These are phyloP conservation scores for Iberis pinnata DNA, from an alignment of 345 rosid species.

Conservation along the genomic window DNA sequence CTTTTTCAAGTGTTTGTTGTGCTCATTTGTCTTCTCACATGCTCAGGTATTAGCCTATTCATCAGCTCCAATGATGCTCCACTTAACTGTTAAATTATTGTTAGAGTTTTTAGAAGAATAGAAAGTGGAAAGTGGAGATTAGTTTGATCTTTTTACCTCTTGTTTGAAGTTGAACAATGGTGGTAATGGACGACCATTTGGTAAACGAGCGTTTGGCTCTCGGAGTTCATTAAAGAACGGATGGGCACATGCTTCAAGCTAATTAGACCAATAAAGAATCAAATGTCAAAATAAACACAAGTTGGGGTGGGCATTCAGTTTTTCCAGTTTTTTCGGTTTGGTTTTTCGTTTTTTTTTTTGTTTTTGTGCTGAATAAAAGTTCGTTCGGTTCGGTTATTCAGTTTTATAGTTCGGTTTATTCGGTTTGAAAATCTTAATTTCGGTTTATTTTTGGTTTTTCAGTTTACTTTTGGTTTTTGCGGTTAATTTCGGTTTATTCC, in stretches of 20 bases:
- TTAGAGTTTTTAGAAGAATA: background rate
- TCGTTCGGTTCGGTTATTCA: too few relatives aligned
- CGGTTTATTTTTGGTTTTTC: too few relatives aligned
- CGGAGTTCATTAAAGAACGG: constrained; percentile 81
- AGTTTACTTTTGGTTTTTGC: too few relatives aligned
- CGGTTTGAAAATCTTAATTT: too few relatives aligned
- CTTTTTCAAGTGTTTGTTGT: constrained; percentile 4
- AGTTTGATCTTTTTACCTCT: constrained; percentile 36
- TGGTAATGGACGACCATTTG: constrained; percentile 61
- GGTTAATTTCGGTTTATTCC: too few relatives aligned
- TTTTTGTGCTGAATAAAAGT: too few relatives aligned
- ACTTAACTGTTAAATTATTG: constrained; percentile 34
- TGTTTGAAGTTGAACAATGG: constrained; percentile 65
- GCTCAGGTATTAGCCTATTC: constrained; percentile 59
- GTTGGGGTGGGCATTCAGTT: too few relatives aligned
- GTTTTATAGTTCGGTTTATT: too few relatives aligned
- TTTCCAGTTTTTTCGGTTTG: too few relatives aligned
- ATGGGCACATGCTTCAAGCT: constrained; percentile 79
- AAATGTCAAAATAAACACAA: background rate
- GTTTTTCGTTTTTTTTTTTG: too few relatives aligned
- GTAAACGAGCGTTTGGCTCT: constrained; percentile 61
- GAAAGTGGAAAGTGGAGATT: background rate
- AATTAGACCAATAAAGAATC: constrained; percentile 4
- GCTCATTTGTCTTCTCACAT: constrained; percentile 43
- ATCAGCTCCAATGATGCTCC: constrained; percentile 63